Evolutionary conservation across 169 alveolate genomes (phyloP), one percentile per base, ranked within the genome.

Genomic region (Eimeria praecox): DNA sequence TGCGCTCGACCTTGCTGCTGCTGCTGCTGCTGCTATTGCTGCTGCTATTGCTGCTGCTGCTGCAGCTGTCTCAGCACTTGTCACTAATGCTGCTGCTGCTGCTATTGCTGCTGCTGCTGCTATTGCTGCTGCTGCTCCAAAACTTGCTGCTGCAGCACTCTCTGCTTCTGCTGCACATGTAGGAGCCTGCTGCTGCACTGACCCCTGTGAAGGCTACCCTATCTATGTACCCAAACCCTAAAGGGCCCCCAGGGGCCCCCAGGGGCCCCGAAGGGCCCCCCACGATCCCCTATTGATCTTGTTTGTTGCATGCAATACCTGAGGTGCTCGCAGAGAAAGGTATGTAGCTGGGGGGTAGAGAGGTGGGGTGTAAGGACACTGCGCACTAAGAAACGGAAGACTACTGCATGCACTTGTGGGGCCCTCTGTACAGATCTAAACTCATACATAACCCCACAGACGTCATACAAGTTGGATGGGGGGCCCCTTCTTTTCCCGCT

Each of bases 251-350:
- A n/a, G n/a, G n/a, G n/a, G n/a, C n/a, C n/a, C n/a, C n/a, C n/a
- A n/a, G n/a, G n/a, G n/a, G n/a, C n/a, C n/a, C n/a, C n/a, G n/a
- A 2, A 52, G 62, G 62, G 62, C 24, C 62, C 6, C 62, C 62
- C 18, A 12, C 18, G 0, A 52, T 6, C 59, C 59, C 77, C 38
- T 33, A n/a, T 66, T 18, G 38, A 66, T 30, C 38, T 20, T 66
- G 0, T 27, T 12, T 66, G 78, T 9, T 66, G 62, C 62, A 52
- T 52, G 14, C 30, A 24, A 52, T 56, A 90, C 95, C 95, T 69
- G 62, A 90, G 95, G 66, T 90, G 69, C 56, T 90, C 95, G 77
- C 95, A 90, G 73, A 90, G 73, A 54, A 90, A 90, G 2, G 73
- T 86, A 44, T 90, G 95, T 52, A 90, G 71, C 35, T 90, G 73